Evolutionary conservation across 2,329 filamentous ascomycete genomes (phyloP), one percentile per base, ranked within the genome.

Genomic region (Aureobasidium pullulans): DNA sequence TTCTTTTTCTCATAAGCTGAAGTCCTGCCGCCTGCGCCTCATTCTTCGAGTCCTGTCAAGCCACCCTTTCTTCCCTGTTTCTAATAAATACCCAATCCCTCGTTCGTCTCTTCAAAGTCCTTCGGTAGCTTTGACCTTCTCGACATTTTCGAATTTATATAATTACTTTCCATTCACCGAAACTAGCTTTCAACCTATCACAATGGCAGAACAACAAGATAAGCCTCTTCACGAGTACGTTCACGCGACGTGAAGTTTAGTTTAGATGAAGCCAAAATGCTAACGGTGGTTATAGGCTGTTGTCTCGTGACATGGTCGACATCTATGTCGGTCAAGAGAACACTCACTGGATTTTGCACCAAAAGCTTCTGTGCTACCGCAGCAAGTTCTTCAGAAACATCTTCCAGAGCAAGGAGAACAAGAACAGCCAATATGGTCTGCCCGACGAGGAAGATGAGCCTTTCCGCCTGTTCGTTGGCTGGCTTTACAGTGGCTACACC

Each of bases 261-360:
- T 13, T 28, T 34, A 10, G 8, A 19, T 6, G n/a, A 39, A 29
- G 13, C 43, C 8, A 31, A 49, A 31, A 29, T 36, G 49, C 57
- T 52, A 57, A 57, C 34, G 23, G 15, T 46, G 32, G 15, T 34
- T 10, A n/a, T 60, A 80, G 78, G 71, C 78, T 82, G 65, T 77
- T 82, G 63, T 79, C 79, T 60, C 75, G 73, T 59, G 75, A 78
- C 61, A 77, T 82, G 71, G 80, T 82, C 60, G 78, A 82, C 70
- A 76, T 82, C 69, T 82, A 81, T 68, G 77, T 82, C 68, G 80
- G 80, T 57, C 63, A 73, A 6, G 76, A 80, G 37, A 79, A 79
- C 71, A 81, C 78, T 1, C 77, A 79, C 69, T 82, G 79, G 79
- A 74, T 77, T 59, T 72, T 82, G 4, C 80, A 82, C 73, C 78